phyloP scores from a whole-genome alignment of 495 filamentous ascomycete genomes.

The Aspergillus baeticus region DNA sequence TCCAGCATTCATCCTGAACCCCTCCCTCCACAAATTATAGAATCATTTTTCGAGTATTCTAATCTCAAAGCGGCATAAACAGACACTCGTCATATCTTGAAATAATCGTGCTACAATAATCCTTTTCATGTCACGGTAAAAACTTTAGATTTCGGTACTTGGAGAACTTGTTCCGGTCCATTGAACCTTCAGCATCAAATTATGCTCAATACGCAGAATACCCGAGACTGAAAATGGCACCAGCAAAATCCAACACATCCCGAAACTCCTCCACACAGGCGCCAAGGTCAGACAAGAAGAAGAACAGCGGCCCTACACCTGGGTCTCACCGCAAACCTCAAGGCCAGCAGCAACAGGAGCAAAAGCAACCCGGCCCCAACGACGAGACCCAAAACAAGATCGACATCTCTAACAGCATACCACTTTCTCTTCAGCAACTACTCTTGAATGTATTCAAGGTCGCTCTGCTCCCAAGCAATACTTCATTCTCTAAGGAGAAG shows the following conservation, averaged over 20 bases:
- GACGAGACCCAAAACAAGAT: slow-evolving; percentile 4
- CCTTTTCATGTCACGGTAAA: too few species aligned
- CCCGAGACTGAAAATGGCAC: slow-evolving; percentile 11
- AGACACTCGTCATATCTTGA: too few species aligned
- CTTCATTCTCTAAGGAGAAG: not conserved
- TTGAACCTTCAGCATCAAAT: not conserved
- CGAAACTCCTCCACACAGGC: slow-evolving; percentile 4
- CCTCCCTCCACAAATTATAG: too few species aligned
- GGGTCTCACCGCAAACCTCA: slow-evolving; percentile 8
- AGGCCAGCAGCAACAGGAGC: slow-evolving; percentile 15
- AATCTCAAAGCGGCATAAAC: not conserved
- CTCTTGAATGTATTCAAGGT: slow-evolving; percentile 75
- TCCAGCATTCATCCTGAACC: too few species aligned
- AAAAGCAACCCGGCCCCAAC: slow-evolving; percentile 1
- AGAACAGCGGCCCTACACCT: slow-evolving; percentile 9
- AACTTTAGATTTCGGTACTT: too few species aligned
- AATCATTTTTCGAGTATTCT: not conserved
- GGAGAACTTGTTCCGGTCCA: not conserved
- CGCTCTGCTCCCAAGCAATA: slow-evolving; percentile 46
- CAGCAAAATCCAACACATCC: slow-evolving; percentile 1
- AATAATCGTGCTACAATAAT: too few species aligned
- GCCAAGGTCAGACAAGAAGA: slow-evolving; percentile 11
- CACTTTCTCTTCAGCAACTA: slow-evolving; percentile 63
- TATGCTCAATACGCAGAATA: not conserved
- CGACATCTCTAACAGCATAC: slow-evolving; percentile 34